Evolutionary conservation across 202 grass and related monocot genomes (phyloP), one percentile per base, ranked within the genome.

Genomic region (Panicum virgatum): DNA sequence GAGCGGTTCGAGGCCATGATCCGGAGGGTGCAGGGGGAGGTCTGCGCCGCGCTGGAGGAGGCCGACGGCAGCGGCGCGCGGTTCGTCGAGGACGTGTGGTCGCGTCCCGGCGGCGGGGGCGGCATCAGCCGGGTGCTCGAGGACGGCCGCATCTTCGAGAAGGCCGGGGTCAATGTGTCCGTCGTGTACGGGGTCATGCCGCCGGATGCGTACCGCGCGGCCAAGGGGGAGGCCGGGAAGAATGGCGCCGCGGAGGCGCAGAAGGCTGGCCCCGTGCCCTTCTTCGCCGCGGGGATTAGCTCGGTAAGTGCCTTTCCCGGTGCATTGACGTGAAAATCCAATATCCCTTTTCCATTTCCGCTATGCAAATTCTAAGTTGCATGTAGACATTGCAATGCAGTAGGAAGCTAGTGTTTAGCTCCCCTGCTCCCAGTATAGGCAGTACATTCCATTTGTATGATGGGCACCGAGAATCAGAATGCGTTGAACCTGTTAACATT

Each of bases 41-140:
- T 98, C 8, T 98, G 96, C 84, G 90, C 88, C 20, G 92, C 92
- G 7, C 89, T 98, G 25, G 90, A 98, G 89, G 87, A 76, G 84
- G 92, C 90, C 12, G 96, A 98, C 63, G 96, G 92, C 51, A 72
- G 96, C 64, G 89, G 84, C 2, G 83, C 69, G 12, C 57, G 44
- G 47, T 98, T 98, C 83, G 87, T 88, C 76, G 96, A 98, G 92
- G 96, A 98, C 68, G 96, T 91, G 20, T 98, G 96, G 96, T 96
- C 96, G 39, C 78, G 96, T 9, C 89, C 96, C 5, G 96, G 96
- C 0, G 96, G 96, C 0, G 96, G 96, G 3, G 96, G 96, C 4
- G 96, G 92, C 76, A 98, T 98, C 86, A 98, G 96, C 75, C 71
- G 92, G 73, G 96, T 98, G 67, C 93, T 98, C 27, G 80, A 98